Evolutionary conservation across 192 early-diverging fungal species (phyloP).

Genomic region (Powellomyces hirtus): DNA sequence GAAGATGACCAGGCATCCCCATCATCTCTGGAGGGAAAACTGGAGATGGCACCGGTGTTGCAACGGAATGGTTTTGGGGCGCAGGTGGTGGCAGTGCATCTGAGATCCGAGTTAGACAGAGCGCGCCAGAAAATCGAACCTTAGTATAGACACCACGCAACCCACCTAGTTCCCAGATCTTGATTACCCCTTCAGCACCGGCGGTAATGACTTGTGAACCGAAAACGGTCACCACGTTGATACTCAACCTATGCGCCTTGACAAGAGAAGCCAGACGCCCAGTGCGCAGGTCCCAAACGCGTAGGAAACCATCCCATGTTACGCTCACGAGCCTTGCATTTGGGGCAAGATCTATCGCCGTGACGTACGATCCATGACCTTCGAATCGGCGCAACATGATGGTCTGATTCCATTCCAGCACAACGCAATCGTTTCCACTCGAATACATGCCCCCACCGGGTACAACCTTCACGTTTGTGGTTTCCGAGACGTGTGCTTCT

Average conservation of each 20-base stretch:
- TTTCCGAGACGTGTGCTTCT: slow-evolving; percentile 5
- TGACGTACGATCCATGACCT: slow-evolving; percentile 15
- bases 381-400: slow-evolving; percentile 24
- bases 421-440: slow-evolving; percentile 18
- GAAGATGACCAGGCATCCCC: background rate
- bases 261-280: background rate
- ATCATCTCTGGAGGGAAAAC: background rate
- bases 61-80: background rate
- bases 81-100: background rate
- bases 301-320: slow-evolving; percentile 13
- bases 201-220: slow-evolving; percentile 2
- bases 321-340: background rate
- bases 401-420: slow-evolving; percentile 23
- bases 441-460: slow-evolving; percentile 9
- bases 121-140: background rate
- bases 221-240: background rate
- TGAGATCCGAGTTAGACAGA: background rate
- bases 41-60: background rate
- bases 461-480: background rate
- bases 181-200: slow-evolving; percentile 11
- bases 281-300: slow-evolving; percentile 22
- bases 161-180: slow-evolving; percentile 19
- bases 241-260: slow-evolving; percentile 2
- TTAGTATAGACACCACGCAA: background rate
- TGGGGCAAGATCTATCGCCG: background rate